Evolutionary conservation across 2,329 filamentous ascomycete species (phyloP), one percentile per base, ranked within the genome.

Genomic region (Epichloe aotearoae): DNA sequence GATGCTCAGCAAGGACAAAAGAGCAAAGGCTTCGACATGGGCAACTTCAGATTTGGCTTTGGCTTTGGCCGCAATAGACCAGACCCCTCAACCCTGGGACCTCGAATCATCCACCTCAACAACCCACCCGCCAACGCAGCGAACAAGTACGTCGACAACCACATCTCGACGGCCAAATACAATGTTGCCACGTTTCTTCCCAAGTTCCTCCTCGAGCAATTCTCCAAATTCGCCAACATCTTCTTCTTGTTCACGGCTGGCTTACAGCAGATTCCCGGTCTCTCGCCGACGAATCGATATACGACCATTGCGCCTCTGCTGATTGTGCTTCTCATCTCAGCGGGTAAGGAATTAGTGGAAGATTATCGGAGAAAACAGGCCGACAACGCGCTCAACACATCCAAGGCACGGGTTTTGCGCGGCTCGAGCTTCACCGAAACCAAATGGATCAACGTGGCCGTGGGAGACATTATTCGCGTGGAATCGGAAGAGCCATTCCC

Each of bases 171-270:
- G 5, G 86, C 93, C 56, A 98, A 98, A 69, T 98, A 98, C 79
- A 98, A 97, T 66, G 61, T 88, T 62, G 76, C 87, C 50, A 95
- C 89, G 19, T 98, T 98, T 67, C 65, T 97, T 17, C 93, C 93
- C 47, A 98, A 98, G 69, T 98, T 98, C 69, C 75, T 98, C 51
- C 89, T 91, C 66, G 93, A 98, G 68, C 93, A 98, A 66, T 98
- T 98, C 71, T 96, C 90, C 54, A 98, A 96, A 74, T 95, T 96
- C 69, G 93, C 93, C 73, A 98, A 98, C 70, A 70, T 98, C 63
- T 98, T 98, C 75, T 98, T 98, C 85, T 79, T 98, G 65, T 97
- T 98, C 68, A 98, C 93, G 38, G 90, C 93, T 15, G 83, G 81
- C 40, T 73, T 98, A 44, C 93, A 98, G 72, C 93, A 98, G 67